A percentile compares a stretch with the other conserved stretches of the same genome.
Evolutionary conservation across 2,329 filamentous ascomycete genomes (phyloP).

Genomic region (Cercospora beticola): DNA sequence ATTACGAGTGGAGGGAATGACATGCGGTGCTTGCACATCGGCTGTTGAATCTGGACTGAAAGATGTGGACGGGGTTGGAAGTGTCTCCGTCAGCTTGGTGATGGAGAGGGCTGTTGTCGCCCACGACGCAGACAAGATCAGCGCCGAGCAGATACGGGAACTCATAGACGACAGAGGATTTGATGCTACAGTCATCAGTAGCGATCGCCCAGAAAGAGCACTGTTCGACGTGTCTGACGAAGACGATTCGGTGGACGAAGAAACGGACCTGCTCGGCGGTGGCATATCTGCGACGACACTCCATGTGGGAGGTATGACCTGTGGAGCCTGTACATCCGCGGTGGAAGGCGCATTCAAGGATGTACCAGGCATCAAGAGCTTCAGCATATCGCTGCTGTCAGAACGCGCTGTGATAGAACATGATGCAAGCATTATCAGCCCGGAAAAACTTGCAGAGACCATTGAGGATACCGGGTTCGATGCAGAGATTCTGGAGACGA

Average conservation of each 20-base stretch:
- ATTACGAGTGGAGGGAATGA: slow-evolving; percentile 80
- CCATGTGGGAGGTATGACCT: slow-evolving; percentile 82
- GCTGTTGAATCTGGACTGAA: slow-evolving; percentile 88
- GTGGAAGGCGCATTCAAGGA: slow-evolving; percentile 87
- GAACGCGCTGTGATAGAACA: slow-evolving; percentile 94
- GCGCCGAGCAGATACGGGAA: slow-evolving; percentile 74
- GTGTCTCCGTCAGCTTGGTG: slow-evolving; percentile 86
- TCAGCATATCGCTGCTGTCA: slow-evolving; percentile 92
- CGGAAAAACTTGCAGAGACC: slow-evolving; percentile 75
- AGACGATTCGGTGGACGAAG: slow-evolving; percentile 20
- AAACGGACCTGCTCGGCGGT: slow-evolving; percentile 46
- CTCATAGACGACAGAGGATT: slow-evolving; percentile 91
- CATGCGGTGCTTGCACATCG: slow-evolving; percentile 89
- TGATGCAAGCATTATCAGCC: slow-evolving; percentile 70
- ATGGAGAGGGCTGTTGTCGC: slow-evolving; percentile 93
- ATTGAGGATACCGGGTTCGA: slow-evolving; percentile 94
- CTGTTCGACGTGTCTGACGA: slow-evolving; percentile 29
- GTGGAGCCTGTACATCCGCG: slow-evolving; percentile 92
- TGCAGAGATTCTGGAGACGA: slow-evolving; percentile 75
- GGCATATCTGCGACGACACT: slow-evolving; percentile 84
- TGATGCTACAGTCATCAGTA: slow-evolving; percentile 63
- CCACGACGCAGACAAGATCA: slow-evolving; percentile 75
- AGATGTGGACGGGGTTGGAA: slow-evolving; percentile 75
- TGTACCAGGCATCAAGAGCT: slow-evolving; percentile 75
- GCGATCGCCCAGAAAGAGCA: slow-evolving; percentile 31